phyloP scores from a whole-genome alignment of 2,329 filamentous ascomycete species.

The Tolypocladium sp. region DNA sequence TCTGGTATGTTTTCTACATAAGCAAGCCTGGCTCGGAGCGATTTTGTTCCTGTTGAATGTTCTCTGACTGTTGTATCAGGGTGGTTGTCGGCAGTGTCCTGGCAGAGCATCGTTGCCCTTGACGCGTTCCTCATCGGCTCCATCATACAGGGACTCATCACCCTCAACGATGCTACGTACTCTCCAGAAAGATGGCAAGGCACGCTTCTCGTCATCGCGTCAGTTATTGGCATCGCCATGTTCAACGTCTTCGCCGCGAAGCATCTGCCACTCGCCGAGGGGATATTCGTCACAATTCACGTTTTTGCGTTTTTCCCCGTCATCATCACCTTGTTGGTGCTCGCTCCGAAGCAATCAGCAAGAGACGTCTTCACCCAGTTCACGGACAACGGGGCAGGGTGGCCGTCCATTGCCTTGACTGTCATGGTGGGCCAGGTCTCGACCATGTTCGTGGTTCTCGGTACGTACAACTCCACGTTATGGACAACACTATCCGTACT shows the following conservation, averaged over 20 bases:
- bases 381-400: slow-evolving; percentile 6
- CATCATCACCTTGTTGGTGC: slow-evolving; percentile 4
- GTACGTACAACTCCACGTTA: not conserved
- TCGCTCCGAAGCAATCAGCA: slow-evolving; percentile 5
- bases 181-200: slow-evolving; percentile 1
- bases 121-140: slow-evolving; percentile 33
- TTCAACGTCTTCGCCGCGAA: slow-evolving; percentile 6
- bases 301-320: slow-evolving; percentile 7
- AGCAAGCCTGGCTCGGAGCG: not conserved
- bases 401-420: slow-evolving; percentile 3
- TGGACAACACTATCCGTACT: too few species aligned
- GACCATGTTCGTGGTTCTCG: slow-evolving; percentile 6
- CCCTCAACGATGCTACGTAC: slow-evolving; percentile 15
- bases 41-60: not conserved
- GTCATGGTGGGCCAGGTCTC: slow-evolving; percentile 8
- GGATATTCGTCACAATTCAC: slow-evolving; percentile 6
- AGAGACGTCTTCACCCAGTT: slow-evolving; percentile 5
- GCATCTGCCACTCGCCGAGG: slow-evolving; percentile 5
- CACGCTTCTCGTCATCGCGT: slow-evolving; percentile 4
- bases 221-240: slow-evolving; percentile 4
- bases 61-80: slow-evolving; percentile 14
- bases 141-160: slow-evolving; percentile 34
- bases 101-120: slow-evolving; percentile 32
- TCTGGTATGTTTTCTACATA: not conserved
- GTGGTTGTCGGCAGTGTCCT: slow-evolving; percentile 31